Evolutionary conservation across 495 filamentous ascomycete genomes (phyloP).

Genomic region (Cercophora newfieldiana): DNA sequence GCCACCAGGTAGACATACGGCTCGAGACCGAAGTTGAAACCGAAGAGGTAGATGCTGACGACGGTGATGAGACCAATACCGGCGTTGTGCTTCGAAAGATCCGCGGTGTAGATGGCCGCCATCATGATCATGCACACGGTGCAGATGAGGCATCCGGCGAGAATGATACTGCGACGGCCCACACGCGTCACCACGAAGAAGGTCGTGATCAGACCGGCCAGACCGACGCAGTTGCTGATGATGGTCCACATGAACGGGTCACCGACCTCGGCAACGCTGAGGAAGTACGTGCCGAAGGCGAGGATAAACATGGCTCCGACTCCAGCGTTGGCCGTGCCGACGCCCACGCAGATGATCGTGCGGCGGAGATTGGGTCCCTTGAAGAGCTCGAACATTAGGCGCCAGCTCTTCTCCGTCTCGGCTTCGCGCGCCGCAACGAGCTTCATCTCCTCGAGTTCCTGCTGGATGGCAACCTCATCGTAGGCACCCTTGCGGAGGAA

Average conservation of each 20-base stretch:
- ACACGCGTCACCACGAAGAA: background rate
- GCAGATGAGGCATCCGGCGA: background rate
- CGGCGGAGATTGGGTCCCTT: constrained; percentile 13
- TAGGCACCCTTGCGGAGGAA: constrained; percentile 16
- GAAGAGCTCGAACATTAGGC: constrained; percentile 14
- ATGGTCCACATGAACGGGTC: constrained; percentile 52
- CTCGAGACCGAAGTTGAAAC: background rate
- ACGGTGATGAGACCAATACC: constrained; percentile 54
- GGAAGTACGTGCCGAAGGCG: constrained; percentile 62
- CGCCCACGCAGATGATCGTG: constrained; percentile 2
- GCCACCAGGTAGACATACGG: background rate
- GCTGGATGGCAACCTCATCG: constrained; percentile 4
- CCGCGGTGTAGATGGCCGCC: background rate
- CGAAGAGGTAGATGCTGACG: constrained; percentile 43
- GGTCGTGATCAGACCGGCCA: background rate
- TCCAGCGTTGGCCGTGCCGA: background rate
- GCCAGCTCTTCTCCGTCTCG: constrained; percentile 11
- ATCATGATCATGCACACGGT: background rate
- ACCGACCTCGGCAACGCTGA: constrained; percentile 60
- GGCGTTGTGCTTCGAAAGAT: background rate
- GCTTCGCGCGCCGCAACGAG: constrained; percentile 3
- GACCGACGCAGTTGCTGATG: background rate
- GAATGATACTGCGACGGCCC: background rate
- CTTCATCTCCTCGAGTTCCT: constrained; percentile 17
- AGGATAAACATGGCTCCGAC: constrained; percentile 9